Base-by-base conservation (phyloP, 345 rosid species). In the Stellera chamaejasme region DNA sequence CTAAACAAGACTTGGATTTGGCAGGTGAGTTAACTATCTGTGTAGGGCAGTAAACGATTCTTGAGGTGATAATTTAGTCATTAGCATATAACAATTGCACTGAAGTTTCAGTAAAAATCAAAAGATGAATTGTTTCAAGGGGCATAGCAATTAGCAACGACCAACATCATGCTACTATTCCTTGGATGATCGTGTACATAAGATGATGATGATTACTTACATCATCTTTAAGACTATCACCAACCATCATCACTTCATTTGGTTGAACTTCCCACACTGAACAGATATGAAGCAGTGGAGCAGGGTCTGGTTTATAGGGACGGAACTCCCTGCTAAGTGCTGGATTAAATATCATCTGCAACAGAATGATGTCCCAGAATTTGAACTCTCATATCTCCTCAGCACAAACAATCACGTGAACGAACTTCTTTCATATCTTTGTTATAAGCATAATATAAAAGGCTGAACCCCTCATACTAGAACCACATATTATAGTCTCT, bases 141-240 rank as follows among this genome's bases (percentile, higher is more conserved):
- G 10, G 46, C 10, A 3, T 26, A 27, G 50, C n/a, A 4, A 12
- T 28, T 3, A 52, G 6, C 19, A 51, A 45, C 16, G 44, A 32
- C 13, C 5, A 27, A 46, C 13, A 62, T 45, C 32, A 13, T 45
- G 44, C 1, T 27, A 27, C 15, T 42, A n/a, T 61, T 61, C 26
- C 14, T 23, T 43, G 25, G 19, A 41, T 43, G n/a, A n/a, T 39
- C 13, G 51, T 45, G 23, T 27, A 27, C 58, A 45, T n/a, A 10
- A 2, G 45, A 48, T 51, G 50, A 45, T 49, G 13, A 14, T 5
- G 58, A 32, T 10, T 12, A 70, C 95, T 76, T 58, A 84, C 98
- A 73, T 92, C 98, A 79, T 92, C 98, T 74, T 82, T 88, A 47
- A 92, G 90, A 77, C 96, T 92, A 70, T 92, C 98, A 10, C 98